phyloP scores from a whole-genome alignment of 2,329 filamentous ascomycete species.

The Zopfia rhizophila region DNA sequence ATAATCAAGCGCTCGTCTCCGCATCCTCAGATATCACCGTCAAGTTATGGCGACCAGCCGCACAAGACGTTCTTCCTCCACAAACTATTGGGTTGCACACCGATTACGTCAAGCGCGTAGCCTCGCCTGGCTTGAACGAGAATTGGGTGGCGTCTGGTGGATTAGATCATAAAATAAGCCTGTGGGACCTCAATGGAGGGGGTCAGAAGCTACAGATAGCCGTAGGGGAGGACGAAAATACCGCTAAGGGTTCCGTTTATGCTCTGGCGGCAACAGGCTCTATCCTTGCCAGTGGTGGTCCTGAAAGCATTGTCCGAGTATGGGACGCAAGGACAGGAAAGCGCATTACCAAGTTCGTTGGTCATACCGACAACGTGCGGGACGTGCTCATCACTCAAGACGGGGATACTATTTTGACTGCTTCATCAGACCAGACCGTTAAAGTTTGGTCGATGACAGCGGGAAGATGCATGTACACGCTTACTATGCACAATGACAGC shows the following conservation, averaged over 20 bases:
- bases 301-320: conserved; percentile 89
- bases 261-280: conserved; percentile 82
- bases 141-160: conserved; percentile 95
- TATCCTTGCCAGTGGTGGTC: conserved; percentile 90
- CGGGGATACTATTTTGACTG: conserved; percentile 91
- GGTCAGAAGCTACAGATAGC: conserved; percentile 90
- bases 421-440: conserved; percentile 94
- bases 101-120: conserved; percentile 96
- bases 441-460: conserved; percentile 98
- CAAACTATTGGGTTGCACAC: conserved; percentile 89
- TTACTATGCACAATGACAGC: conserved; percentile 99
- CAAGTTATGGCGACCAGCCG: conserved; percentile 86
- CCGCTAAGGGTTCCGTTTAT: conserved; percentile 94
- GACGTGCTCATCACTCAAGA: conserved; percentile 89
- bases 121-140: conserved; percentile 74
- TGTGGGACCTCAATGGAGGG: conserved; percentile 92
- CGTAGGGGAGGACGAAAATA: conserved; percentile 80
- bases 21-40: conserved; percentile 95
- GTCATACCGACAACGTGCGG: conserved; percentile 93
- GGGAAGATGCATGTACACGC: conserved; percentile 94
- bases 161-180: conserved; percentile 87
- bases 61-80: conserved; percentile 71
- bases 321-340: conserved; percentile 93
- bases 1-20: conserved; percentile 82
- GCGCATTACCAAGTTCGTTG: conserved; percentile 94